Evolutionary conservation across 768 basidiomycete genomes (phyloP).

Genomic region (Agaricus blazei): DNA sequence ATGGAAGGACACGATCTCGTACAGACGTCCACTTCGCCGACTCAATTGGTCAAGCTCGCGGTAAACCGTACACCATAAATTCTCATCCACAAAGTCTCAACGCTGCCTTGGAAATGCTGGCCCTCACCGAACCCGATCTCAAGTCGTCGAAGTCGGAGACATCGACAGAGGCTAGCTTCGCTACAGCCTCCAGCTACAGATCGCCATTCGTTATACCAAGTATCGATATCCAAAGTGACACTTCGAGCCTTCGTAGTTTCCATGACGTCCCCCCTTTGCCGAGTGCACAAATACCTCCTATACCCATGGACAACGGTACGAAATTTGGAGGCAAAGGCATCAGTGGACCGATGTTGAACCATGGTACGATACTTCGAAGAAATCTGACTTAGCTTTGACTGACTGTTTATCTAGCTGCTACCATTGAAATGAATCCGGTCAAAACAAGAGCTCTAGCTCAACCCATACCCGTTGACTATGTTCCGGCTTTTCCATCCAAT

Average conservation of each 20-base stretch:
- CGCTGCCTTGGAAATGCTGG: conserved; percentile 66
- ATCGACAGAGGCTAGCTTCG: conserved; percentile 6
- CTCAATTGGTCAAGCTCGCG: conserved; percentile 40
- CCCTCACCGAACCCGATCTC: conserved; percentile 10
- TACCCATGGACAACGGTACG: conserved; percentile 22
- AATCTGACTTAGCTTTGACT: not conserved
- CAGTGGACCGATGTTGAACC: conserved; percentile 64
- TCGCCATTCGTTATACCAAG: conserved; percentile 13
- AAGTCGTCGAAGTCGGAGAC: not conserved
- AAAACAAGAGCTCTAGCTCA: conserved; percentile 55
- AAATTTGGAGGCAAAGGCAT: conserved; percentile 61
- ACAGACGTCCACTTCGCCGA: conserved; percentile 25
- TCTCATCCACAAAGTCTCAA: conserved; percentile 63
- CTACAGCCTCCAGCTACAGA: conserved; percentile 10
- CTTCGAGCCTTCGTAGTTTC: conserved; percentile 21
- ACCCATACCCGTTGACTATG: conserved; percentile 52
- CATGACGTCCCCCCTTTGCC: conserved; percentile 36
- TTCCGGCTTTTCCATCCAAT: conserved; percentile 8
- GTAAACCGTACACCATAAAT: conserved; percentile 45
- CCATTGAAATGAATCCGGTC: conserved; percentile 69
- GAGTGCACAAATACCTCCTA: conserved; percentile 35
- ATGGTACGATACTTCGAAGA: conserved; percentile 39
- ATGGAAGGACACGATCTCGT: conserved; percentile 21
- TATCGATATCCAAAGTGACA: conserved; percentile 22
- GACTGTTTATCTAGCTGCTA: conserved; percentile 44